Evolutionary conservation across 257 asterid genomes (phyloP).

Genomic region (Fraxinus pennsylvanica): DNA sequence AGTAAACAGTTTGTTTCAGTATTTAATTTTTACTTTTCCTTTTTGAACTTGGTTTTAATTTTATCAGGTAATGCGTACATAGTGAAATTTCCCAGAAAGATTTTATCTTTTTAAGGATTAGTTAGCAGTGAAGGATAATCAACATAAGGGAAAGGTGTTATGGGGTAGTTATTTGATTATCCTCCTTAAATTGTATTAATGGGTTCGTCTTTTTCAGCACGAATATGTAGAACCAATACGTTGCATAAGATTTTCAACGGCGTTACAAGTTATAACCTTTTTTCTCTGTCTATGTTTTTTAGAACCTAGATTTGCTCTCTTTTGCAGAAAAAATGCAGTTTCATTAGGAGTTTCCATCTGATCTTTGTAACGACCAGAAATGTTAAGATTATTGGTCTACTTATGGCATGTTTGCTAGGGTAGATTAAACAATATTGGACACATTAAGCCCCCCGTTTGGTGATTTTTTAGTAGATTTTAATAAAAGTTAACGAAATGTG

Average conservation of each 20-base stretch:
- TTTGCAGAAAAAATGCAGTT: neutral
- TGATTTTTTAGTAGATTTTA: too few relatives aligned
- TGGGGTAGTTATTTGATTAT: constrained; percentile 7
- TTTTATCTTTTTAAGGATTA: neutral
- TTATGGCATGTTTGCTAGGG: neutral
- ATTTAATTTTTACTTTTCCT: neutral
- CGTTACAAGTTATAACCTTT: neutral
- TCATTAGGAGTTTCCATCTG: neutral
- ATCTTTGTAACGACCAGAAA: too few relatives aligned
- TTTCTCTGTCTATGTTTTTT: neutral
- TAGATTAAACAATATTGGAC: neutral
- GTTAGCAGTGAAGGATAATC: neutral
- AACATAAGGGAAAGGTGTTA: neutral
- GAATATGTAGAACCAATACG: neutral
- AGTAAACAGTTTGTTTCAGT: neutral
- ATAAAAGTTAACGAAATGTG: too few relatives aligned
- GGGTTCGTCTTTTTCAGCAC: neutral
- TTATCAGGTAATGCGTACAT: neutral
- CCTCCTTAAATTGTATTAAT: neutral
- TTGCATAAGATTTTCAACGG: neutral
- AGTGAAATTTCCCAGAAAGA: neutral
- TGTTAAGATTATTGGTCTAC: neutral
- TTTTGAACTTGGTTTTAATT: neutral
- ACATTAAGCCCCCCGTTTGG: neutral
- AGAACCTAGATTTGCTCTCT: neutral